phyloP scores from a whole-genome alignment of 2,329 filamentous ascomycete species.

The Exophiala lecanii-corni region DNA sequence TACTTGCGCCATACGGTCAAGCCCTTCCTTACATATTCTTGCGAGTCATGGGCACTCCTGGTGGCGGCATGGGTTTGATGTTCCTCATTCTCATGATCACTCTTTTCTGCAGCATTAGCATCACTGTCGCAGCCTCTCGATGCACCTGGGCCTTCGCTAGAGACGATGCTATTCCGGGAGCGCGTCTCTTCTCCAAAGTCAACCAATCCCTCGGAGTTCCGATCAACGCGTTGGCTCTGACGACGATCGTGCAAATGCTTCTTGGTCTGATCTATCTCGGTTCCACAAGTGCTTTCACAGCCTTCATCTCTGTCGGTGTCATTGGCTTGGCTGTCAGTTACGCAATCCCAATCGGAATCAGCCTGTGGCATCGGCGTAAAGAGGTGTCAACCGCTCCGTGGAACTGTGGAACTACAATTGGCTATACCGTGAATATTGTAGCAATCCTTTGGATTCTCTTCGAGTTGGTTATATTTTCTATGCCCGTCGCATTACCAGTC shows the following conservation, averaged over 20 bases:
- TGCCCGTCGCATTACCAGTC: slow-evolving; percentile 51
- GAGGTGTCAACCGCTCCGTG: slow-evolving; percentile 48
- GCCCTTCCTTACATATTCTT: slow-evolving; percentile 50
- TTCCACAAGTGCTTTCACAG: slow-evolving; percentile 45
- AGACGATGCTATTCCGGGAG: slow-evolving; percentile 64
- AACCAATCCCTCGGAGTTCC: slow-evolving; percentile 59
- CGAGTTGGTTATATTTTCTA: slow-evolving; percentile 51
- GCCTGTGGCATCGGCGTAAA: slow-evolving; percentile 41
- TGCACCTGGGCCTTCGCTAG: slow-evolving; percentile 67
- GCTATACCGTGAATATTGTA: slow-evolving; percentile 43
- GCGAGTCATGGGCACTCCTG: slow-evolving; percentile 46
- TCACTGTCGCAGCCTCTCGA: slow-evolving; percentile 48
- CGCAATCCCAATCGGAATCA: slow-evolving; percentile 52
- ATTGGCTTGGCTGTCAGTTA: slow-evolving; percentile 54
- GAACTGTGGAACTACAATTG: slow-evolving; percentile 43
- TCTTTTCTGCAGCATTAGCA: slow-evolving; percentile 51
- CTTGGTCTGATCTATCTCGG: slow-evolving; percentile 49
- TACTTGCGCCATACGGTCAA: slow-evolving; percentile 43
- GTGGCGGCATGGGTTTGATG: slow-evolving; percentile 45
- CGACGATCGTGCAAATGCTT: slow-evolving; percentile 48
- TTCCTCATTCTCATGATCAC: slow-evolving; percentile 48
- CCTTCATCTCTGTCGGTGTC: slow-evolving; percentile 52
- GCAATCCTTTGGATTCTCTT: slow-evolving; percentile 50
- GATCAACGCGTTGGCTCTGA: slow-evolving; percentile 66
- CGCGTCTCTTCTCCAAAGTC: slow-evolving; percentile 55